These are phyloP conservation scores for Celoporthe dispersa DNA, from an alignment of 2,329 filamentous ascomycete genomes.

Conservation along the genomic window DNA sequence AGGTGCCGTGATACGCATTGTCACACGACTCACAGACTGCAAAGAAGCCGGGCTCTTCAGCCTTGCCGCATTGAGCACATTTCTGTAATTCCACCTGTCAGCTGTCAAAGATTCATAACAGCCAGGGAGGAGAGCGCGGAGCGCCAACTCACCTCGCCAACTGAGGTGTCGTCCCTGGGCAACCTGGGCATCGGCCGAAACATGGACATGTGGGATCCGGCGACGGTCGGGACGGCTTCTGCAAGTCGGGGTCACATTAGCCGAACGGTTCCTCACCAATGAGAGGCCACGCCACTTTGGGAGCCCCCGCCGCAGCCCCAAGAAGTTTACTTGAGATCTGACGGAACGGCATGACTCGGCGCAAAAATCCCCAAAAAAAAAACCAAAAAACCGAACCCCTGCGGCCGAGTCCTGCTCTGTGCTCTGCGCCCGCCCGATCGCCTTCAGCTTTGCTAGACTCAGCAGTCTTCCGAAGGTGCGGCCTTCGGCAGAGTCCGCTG, in stretches of 20 bases:
- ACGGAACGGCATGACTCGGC: conserved; percentile 26
- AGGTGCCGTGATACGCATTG: conserved; percentile 81
- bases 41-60: conserved; percentile 72
- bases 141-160: conserved; percentile 43
- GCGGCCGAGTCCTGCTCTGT: not conserved
- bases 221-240: conserved; percentile 79
- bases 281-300: conserved; percentile 18
- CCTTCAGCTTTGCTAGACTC: conserved; percentile 7
- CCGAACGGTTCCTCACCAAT: conserved; percentile 35
- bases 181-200: conserved; percentile 79
- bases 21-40: conserved; percentile 92
- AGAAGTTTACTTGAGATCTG: conserved; percentile 18
- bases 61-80: conserved; percentile 85
- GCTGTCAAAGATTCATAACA: not conserved
- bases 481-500: conserved; percentile 10
- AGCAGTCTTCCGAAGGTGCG: conserved; percentile 4
- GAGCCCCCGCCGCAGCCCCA: conserved; percentile 27
- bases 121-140: not conserved
- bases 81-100: conserved; percentile 51
- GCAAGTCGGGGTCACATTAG: conserved; percentile 43
- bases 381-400: not conserved
- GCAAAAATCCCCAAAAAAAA: not conserved
- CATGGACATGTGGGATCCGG: conserved; percentile 95
- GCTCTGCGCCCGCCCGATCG: not conserved
- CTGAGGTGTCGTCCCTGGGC: conserved; percentile 55